These are phyloP conservation scores for Yamadazyma epiphylla DNA, from an alignment of 1,139 yeast species.

Conservation along the genomic window DNA sequence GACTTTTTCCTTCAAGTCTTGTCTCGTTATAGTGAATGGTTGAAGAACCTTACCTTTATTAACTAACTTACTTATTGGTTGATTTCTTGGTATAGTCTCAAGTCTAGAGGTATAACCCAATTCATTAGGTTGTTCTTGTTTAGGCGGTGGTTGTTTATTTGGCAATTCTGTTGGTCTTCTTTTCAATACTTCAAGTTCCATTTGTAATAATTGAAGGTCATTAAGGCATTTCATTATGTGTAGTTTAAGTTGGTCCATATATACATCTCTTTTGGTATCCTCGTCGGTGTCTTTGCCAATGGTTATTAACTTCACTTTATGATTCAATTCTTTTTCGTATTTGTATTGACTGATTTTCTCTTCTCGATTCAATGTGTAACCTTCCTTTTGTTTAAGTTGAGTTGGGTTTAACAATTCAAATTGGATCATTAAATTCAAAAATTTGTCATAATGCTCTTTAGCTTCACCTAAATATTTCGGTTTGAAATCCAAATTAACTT, in stretches of 20 bases:
- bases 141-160: slow-evolving; percentile 6
- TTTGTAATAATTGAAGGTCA: slow-evolving; percentile 47
- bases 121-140: slow-evolving; percentile 15
- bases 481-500: slow-evolving; percentile 20
- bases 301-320: slow-evolving; percentile 37
- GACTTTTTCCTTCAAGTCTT: slow-evolving; percentile 59
- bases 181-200: slow-evolving; percentile 57
- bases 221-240: slow-evolving; percentile 52
- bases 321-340: slow-evolving; percentile 52
- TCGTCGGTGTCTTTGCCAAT: slow-evolving; percentile 42
- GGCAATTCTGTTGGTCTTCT: slow-evolving; percentile 23
- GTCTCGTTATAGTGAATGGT: slow-evolving; percentile 79
- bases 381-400: slow-evolving; percentile 33
- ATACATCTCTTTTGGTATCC: slow-evolving; percentile 52
- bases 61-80: slow-evolving; percentile 34
- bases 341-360: slow-evolving; percentile 71
- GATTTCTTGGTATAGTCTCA: slow-evolving; percentile 39
- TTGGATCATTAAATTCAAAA: slow-evolving; percentile 35
- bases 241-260: slow-evolving; percentile 51
- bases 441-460: slow-evolving; percentile 40
- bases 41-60: slow-evolving; percentile 73
- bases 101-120: slow-evolving; percentile 49
- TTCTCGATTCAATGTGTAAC: slow-evolving; percentile 47
- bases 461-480: slow-evolving; percentile 38
- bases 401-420: slow-evolving; percentile 35